Percentiles rank a stretch among this genome's conserved stretches.
phyloP scores from a whole-genome alignment of 257 asterid genomes.

The Petunia secreta region DNA sequence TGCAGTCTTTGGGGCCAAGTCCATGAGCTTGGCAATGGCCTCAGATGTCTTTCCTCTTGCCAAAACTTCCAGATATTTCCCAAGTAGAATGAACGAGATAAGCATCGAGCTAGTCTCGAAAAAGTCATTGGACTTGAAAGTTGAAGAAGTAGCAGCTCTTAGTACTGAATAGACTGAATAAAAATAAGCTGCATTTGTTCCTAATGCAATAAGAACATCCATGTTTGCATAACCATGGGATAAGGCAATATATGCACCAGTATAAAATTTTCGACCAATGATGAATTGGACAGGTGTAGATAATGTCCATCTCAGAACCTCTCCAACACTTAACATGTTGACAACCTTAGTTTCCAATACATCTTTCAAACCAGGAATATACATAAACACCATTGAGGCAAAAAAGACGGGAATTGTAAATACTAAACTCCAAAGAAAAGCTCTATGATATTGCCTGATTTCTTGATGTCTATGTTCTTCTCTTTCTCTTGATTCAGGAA shows the following conservation, averaged over 20 bases:
- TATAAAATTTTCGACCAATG: conserved; percentile 63
- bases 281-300: conserved; percentile 70
- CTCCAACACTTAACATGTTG: conserved; percentile 54
- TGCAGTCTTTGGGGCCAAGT: conserved; percentile 61
- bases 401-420: conserved; percentile 65
- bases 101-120: conserved; percentile 80
- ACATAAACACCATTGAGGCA: conserved; percentile 69
- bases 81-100: conserved; percentile 63
- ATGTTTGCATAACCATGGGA: conserved; percentile 63
- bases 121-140: conserved; percentile 56
- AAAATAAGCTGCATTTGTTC: conserved; percentile 73
- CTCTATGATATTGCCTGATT: conserved; percentile 39
- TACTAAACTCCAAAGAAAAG: conserved; percentile 63
- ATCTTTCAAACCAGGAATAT: conserved; percentile 55
- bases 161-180: conserved; percentile 63
- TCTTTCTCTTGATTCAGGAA: conserved; percentile 45
- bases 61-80: conserved; percentile 68
- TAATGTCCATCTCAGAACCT: conserved; percentile 51
- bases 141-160: conserved; percentile 52
- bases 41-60: conserved; percentile 76
- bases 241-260: conserved; percentile 58
- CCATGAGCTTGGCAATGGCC: conserved; percentile 71
- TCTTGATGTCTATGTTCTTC: conserved; percentile 46
- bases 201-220: conserved; percentile 70
- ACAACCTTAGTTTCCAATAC: conserved; percentile 47